A percentile compares a stretch with the other conserved stretches of the same genome.
These are phyloP conservation scores for Nicotiana benthamiana DNA, from an alignment of 257 asterid species.

Conservation along the genomic window DNA sequence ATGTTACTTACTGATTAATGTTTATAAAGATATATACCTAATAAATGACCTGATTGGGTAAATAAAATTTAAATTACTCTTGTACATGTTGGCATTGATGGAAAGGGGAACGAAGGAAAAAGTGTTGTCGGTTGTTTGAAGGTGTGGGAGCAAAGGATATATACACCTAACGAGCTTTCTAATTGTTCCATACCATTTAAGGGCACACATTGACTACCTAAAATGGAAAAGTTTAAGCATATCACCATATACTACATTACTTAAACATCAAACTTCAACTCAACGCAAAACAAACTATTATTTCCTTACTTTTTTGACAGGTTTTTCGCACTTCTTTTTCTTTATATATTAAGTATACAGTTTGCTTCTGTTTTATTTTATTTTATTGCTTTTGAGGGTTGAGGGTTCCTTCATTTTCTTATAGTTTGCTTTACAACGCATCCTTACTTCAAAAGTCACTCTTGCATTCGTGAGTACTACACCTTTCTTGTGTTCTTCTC, in stretches of 20 bases:
- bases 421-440: conserved; percentile 25
- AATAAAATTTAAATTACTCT: not conserved
- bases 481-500: not conserved
- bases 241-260: conserved; percentile 3
- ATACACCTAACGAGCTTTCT: conserved; percentile 23
- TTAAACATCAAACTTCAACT: conserved; percentile 1
- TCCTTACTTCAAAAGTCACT: conserved; percentile 28
- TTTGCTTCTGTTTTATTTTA: not conserved
- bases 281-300: not conserved
- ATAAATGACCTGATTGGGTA: not conserved
- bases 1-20: not conserved
- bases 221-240: conserved; percentile 37
- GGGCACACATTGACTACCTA: conserved; percentile 50
- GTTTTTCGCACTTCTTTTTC: not conserved
- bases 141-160: conserved; percentile 24
- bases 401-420: not conserved
- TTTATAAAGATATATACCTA: no score
- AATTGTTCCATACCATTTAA: conserved; percentile 42
- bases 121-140: conserved; percentile 43
- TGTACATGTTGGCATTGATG: not conserved
- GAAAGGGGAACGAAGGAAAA: not conserved
- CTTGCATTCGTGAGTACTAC: not conserved
- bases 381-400: not conserved
- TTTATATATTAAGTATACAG: not conserved
- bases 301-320: not conserved